These are phyloP conservation scores for Urostyla sp. DNA, from an alignment of 73 alveolate genomes.

Conservation along the genomic window DNA sequence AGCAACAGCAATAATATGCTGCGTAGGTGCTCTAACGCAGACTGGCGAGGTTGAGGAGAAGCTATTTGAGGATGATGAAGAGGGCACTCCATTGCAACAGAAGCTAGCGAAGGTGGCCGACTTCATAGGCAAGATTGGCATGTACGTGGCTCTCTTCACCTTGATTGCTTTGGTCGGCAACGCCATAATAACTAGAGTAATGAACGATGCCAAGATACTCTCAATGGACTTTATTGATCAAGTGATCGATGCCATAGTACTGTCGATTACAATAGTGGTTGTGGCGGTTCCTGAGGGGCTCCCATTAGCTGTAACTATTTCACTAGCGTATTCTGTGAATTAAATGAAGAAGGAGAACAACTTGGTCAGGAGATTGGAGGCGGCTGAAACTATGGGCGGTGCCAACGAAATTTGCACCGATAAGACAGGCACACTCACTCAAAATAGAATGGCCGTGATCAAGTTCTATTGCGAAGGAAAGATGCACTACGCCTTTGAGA, in stretches of 20 bases:
- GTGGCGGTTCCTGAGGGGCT: slow-evolving; percentile 99
- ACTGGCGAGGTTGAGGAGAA: slow-evolving; percentile 84
- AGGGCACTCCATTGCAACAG: slow-evolving; percentile 88
- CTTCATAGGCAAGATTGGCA: slow-evolving; percentile 91
- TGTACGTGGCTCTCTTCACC: slow-evolving; percentile 83
- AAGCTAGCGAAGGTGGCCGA: slow-evolving; percentile 88
- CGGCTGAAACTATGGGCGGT: slow-evolving; percentile 96
- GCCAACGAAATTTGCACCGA: slow-evolving; percentile 87
- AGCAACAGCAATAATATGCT: slow-evolving; percentile 84
- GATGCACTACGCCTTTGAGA: not conserved
- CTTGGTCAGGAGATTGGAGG: slow-evolving; percentile 91
- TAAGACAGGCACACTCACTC: slow-evolving; percentile 94
- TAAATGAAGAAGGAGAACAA: slow-evolving; percentile 95
- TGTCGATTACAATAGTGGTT: slow-evolving; percentile 90
- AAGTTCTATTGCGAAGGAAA: slow-evolving; percentile 79
- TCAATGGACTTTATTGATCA: slow-evolving; percentile 37
- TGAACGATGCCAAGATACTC: not conserved
- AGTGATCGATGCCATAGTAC: slow-evolving; percentile 83
- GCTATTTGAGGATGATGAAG: slow-evolving; percentile 79
- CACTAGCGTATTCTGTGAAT: slow-evolving; percentile 94
- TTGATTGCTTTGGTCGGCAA: slow-evolving; percentile 82
- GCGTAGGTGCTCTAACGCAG: slow-evolving; percentile 88
- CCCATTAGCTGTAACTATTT: slow-evolving; percentile 98
- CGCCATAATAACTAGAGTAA: slow-evolving; percentile 31
- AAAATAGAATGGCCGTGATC: slow-evolving; percentile 92